These are phyloP conservation scores for Tetrahymena borealis DNA, from an alignment of 73 alveolate genomes.

Conservation along the genomic window DNA sequence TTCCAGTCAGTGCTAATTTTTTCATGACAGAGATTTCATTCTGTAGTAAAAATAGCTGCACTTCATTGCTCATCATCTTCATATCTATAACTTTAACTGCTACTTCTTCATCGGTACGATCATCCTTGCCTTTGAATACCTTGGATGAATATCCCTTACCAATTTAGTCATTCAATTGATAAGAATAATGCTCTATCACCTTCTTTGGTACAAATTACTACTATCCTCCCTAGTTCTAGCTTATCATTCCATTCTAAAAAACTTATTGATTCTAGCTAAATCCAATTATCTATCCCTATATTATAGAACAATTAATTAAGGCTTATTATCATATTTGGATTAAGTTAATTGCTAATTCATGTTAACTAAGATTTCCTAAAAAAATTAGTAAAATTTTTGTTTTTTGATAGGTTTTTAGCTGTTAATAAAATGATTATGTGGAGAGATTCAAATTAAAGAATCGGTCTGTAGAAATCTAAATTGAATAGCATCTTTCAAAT, in stretches of 20 bases:
- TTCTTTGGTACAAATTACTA: slow-evolving; percentile 29
- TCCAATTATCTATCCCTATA: not conserved
- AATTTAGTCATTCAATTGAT: slow-evolving; percentile 28
- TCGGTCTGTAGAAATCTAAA: too few species aligned
- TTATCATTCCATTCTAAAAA: not conserved
- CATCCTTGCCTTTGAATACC: slow-evolving; percentile 42
- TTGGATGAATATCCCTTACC: slow-evolving; percentile 41
- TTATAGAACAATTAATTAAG: not conserved
- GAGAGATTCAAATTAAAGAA: too few species aligned
- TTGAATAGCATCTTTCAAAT: too few species aligned
- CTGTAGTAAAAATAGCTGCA: slow-evolving; percentile 4
- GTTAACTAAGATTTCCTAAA: too few species aligned
- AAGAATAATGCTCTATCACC: slow-evolving; percentile 36
- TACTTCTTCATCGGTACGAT: slow-evolving; percentile 28
- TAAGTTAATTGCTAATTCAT: not conserved
- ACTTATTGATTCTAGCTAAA: not conserved
- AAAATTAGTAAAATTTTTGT: not conserved
- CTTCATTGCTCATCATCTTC: slow-evolving; percentile 36
- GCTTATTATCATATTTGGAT: not conserved
- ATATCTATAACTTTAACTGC: slow-evolving; percentile 45
- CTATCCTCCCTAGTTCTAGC: not conserved
- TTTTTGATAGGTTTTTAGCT: not conserved
- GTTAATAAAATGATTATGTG: too few species aligned
- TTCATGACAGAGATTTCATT: slow-evolving; percentile 35
- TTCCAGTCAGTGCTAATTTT: slow-evolving; percentile 21